Evolutionary conservation across 148 eudicot genomes (phyloP).

Genomic region (Spergularia marina): DNA sequence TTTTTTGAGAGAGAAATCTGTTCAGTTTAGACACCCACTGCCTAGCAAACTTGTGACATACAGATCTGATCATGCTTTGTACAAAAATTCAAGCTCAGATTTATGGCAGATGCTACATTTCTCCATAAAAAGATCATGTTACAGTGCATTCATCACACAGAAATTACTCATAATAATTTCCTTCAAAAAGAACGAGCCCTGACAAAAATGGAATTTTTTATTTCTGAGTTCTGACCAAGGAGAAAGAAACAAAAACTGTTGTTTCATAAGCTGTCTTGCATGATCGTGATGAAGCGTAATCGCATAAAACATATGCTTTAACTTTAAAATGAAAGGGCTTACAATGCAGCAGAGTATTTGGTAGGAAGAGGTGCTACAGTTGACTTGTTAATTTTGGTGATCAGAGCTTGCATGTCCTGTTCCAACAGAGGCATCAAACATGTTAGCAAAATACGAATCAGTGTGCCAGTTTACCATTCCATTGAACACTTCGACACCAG

Average conservation of each 20-base stretch:
- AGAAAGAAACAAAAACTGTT: not conserved
- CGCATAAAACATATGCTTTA: no score
- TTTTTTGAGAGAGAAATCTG: no score
- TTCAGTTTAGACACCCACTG: no score
- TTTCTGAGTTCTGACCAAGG: not conserved
- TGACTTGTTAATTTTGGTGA: slow-evolving; percentile 87
- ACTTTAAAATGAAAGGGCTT: slow-evolving; percentile 32
- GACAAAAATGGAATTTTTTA: not conserved
- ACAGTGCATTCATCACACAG: not conserved
- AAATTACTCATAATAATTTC: not conserved
- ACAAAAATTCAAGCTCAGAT: not conserved
- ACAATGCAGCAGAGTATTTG: slow-evolving; percentile 84
- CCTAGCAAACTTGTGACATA: no score
- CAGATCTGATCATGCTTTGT: not conserved
- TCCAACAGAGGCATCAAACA: slow-evolving; percentile 14
- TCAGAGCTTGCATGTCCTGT: slow-evolving; percentile 98
- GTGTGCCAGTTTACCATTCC: not conserved
- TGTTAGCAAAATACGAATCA: not conserved
- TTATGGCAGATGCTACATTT: not conserved
- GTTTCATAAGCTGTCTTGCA: not conserved
- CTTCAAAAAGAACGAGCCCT: not conserved
- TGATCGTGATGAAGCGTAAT: no score
- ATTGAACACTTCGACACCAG: not conserved
- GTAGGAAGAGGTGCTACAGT: slow-evolving; percentile 91
- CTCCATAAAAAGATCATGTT: not conserved